These are phyloP conservation scores for Cryptococcus jaspeensis DNA, from an alignment of 1,284 basidiomycete genomes.

Conservation along the genomic window DNA sequence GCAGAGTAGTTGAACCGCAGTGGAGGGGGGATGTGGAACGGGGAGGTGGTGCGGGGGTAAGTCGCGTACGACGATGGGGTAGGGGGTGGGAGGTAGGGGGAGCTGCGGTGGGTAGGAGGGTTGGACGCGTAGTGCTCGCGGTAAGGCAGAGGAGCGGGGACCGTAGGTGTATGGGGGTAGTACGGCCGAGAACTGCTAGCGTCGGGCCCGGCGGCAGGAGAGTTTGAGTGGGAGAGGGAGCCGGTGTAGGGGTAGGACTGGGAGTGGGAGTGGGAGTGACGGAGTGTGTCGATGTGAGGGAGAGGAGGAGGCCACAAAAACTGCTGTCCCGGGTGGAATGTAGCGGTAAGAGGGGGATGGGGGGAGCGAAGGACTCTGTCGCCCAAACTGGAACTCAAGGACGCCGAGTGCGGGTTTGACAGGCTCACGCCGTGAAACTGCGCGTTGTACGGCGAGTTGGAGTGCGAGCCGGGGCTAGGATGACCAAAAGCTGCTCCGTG, in stretches of 20 bases:
- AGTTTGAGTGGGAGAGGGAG: constrained; percentile 12
- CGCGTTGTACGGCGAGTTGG: constrained; percentile 16
- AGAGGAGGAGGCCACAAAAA: constrained; percentile 23
- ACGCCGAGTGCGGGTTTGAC: constrained; percentile 24
- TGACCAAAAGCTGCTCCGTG: constrained; percentile 5
- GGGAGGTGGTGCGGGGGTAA: constrained; percentile 21
- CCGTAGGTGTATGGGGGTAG: constrained; percentile 1
- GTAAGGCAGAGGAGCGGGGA: background rate
- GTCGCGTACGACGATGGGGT: constrained; percentile 4
- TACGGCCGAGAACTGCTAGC: constrained; percentile 4
- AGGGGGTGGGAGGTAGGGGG: constrained; percentile 5
- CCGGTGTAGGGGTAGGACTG: constrained; percentile 2
- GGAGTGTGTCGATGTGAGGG: constrained; percentile 5
- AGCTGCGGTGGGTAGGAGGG: constrained; percentile 1
- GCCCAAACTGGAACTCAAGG: constrained; percentile 20
- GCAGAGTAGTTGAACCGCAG: constrained; percentile 44
- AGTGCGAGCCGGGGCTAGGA: constrained; percentile 4
- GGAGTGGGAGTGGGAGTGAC: background rate
- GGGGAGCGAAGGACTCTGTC: constrained; percentile 42
- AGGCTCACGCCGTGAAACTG: constrained; percentile 11
- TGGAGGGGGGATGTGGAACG: constrained; percentile 41
- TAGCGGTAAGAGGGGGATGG: constrained; percentile 44
- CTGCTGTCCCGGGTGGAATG: constrained; percentile 16
- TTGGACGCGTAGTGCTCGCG: background rate
- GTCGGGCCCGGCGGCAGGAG: constrained; percentile 6